A percentile compares a stretch with the other conserved stretches of the same genome.
phyloP scores from a whole-genome alignment of 116 monocot species.

The Papilionanthe hybrid region DNA sequence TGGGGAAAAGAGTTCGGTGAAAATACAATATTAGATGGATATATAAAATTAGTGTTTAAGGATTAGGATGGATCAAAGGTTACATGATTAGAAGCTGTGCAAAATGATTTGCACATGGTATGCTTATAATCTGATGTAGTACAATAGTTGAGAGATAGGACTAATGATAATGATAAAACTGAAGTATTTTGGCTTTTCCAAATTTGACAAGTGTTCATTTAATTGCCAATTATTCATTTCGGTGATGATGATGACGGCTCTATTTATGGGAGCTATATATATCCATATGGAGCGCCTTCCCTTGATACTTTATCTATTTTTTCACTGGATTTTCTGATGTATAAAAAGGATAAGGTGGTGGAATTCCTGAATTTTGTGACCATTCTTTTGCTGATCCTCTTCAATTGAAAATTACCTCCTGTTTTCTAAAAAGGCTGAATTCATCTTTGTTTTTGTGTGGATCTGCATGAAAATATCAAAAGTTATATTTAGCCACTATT shows the following conservation, averaged over 20 bases:
- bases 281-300: not conserved
- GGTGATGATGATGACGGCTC: not conserved
- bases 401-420: not conserved
- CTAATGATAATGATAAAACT: not conserved
- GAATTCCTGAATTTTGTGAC: not conserved
- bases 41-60: too few relatives aligned
- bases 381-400: not conserved
- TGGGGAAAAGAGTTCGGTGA: too few relatives aligned
- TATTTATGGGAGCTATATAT: not conserved
- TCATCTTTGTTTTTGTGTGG: not conserved
- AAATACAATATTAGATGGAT: too few relatives aligned
- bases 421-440: not conserved
- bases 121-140: too few relatives aligned
- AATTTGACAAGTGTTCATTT: not conserved
- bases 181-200: not conserved
- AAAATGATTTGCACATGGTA: too few relatives aligned
- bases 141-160: not conserved
- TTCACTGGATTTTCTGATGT: not conserved
- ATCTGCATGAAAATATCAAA: not conserved
- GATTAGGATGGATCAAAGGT: too few relatives aligned
- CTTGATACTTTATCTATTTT: not conserved
- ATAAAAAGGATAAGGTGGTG: not conserved
- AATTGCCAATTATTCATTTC: not conserved
- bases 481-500: not conserved
- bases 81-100: too few relatives aligned